Conservation (phyloP, 176 grass and related monocot genomes). For the Saccharum spontaneum region DNA sequence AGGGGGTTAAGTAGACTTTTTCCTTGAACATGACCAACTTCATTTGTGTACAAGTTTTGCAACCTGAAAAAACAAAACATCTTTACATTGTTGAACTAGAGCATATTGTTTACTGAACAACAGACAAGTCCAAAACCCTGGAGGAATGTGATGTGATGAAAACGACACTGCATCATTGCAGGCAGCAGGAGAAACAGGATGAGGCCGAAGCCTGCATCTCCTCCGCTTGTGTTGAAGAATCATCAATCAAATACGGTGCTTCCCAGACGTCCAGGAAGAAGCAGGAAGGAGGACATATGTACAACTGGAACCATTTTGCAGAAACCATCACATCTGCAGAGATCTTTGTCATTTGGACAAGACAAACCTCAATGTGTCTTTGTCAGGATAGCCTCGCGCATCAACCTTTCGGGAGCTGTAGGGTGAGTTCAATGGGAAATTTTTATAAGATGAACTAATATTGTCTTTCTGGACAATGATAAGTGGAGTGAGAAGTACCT, state of each 20-base stretch:
- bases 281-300: neutral
- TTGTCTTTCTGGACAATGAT: neutral
- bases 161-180: neutral
- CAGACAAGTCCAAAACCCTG: neutral
- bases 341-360: constrained; percentile 25
- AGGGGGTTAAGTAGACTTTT: too few species aligned
- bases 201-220: neutral
- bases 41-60: neutral
- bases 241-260: neutral
- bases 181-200: neutral
- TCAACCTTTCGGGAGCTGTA: constrained; percentile 72
- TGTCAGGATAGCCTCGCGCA: constrained; percentile 67
- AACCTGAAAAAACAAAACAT: neutral
- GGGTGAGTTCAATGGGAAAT: constrained; percentile 17
- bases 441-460: neutral
- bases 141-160: neutral
- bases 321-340: neutral
- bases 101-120: neutral
- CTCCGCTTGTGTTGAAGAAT: neutral
- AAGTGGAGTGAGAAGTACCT: constrained; percentile 53
- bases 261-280: neutral
- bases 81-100: neutral
- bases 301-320: neutral
- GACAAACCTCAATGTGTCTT: constrained; percentile 49
- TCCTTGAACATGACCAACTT: neutral